Evolutionary conservation across 495 filamentous ascomycete genomes (phyloP).

Genomic region (Talaromyces adpressus): DNA sequence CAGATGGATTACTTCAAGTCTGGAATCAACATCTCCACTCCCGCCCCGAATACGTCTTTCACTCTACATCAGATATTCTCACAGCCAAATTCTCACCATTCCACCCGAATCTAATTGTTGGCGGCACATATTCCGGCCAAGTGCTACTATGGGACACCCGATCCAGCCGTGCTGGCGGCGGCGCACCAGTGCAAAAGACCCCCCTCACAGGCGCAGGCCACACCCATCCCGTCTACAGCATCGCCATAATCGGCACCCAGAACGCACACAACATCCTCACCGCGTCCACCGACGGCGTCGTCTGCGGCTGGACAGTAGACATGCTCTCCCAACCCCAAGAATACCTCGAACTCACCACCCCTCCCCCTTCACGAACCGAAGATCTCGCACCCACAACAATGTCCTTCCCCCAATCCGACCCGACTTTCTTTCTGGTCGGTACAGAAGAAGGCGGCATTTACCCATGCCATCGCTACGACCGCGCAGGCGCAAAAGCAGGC

Average conservation of each 20-base stretch:
- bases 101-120: constrained; percentile 91
- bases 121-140: constrained; percentile 91
- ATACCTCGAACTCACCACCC: constrained; percentile 74
- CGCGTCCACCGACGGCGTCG: constrained; percentile 89
- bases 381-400: constrained; percentile 94
- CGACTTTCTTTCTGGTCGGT: constrained; percentile 94
- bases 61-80: constrained; percentile 92
- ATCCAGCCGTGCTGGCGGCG: constrained; percentile 53
- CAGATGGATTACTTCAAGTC: constrained; percentile 87
- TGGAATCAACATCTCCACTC: constrained; percentile 95
- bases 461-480: constrained; percentile 93
- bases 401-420: constrained; percentile 91
- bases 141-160: constrained; percentile 98
- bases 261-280: constrained; percentile 98
- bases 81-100: constrained; percentile 96
- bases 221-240: constrained; percentile 91
- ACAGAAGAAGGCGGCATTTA: constrained; percentile 95
- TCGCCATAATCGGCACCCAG: constrained; percentile 94
- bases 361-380: constrained; percentile 85
- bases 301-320: constrained; percentile 94
- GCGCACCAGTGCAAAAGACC: constrained; percentile 88
- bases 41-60: constrained; percentile 92
- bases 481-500: constrained; percentile 91
- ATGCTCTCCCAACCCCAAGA: constrained; percentile 97
- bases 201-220: constrained; percentile 87